Evolutionary conservation across 352 stramenopile species (phyloP).

Genomic region (Phytophthora europaea): DNA sequence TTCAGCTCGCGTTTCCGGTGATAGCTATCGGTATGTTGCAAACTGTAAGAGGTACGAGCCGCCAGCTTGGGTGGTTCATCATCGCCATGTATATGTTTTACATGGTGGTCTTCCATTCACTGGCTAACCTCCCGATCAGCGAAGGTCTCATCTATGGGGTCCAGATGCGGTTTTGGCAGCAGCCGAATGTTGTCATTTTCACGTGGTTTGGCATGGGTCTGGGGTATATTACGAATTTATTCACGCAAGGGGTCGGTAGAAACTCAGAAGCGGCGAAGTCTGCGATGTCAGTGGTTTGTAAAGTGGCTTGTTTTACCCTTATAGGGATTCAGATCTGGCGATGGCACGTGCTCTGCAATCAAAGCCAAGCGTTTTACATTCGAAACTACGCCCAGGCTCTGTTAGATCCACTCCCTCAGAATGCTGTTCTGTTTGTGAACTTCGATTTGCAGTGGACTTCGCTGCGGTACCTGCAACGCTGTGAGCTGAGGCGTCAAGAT

Average conservation of each 20-base stretch:
- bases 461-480: slow-evolving; percentile 93
- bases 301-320: slow-evolving; percentile 33
- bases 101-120: slow-evolving; percentile 94
- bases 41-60: slow-evolving; percentile 32
- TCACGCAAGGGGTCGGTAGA: neutral
- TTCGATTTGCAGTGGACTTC: slow-evolving; percentile 95
- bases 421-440: slow-evolving; percentile 92
- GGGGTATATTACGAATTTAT: slow-evolving; percentile 34
- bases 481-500: slow-evolving; percentile 77
- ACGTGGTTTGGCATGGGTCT: slow-evolving; percentile 82
- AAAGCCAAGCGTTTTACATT: slow-evolving; percentile 79
- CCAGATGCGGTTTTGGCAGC: slow-evolving; percentile 96
- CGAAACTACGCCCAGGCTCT: slow-evolving; percentile 87
- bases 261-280: neutral
- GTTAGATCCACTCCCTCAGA: slow-evolving; percentile 81
- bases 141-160: slow-evolving; percentile 95
- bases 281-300: neutral
- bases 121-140: slow-evolving; percentile 95
- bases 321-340: slow-evolving; percentile 42
- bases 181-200: slow-evolving; percentile 94
- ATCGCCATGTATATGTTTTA: slow-evolving; percentile 88
- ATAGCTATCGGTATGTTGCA: slow-evolving; percentile 38
- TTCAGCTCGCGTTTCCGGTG: slow-evolving; percentile 57
- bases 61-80: slow-evolving; percentile 24
- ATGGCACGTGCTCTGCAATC: slow-evolving; percentile 60